These are phyloP conservation scores for Gossypium ekmanianum DNA, from an alignment of 345 rosid species.

Conservation along the genomic window DNA sequence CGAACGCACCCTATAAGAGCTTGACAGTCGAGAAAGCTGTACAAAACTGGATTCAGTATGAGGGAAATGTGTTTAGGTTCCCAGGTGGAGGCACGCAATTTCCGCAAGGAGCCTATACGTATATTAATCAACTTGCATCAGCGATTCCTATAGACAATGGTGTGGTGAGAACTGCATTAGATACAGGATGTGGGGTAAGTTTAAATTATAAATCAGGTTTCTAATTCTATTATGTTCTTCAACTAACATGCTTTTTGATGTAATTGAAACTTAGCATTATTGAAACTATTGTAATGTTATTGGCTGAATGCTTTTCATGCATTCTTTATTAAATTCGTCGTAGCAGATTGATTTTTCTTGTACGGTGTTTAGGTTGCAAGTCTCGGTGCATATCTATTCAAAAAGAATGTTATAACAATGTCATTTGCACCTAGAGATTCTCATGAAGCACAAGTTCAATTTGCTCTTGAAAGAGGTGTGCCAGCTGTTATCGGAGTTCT, in stretches of 20 bases:
- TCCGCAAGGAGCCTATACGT: slow-evolving; percentile 56
- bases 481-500: slow-evolving; percentile 98
- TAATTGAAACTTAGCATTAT: too few species aligned
- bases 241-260: not conserved
- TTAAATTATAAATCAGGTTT: not conserved
- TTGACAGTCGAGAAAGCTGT: slow-evolving; percentile 70
- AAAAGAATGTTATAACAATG: slow-evolving; percentile 88
- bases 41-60: slow-evolving; percentile 66
- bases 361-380: slow-evolving; percentile 73
- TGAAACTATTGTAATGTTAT: not conserved
- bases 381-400: slow-evolving; percentile 95
- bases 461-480: slow-evolving; percentile 97
- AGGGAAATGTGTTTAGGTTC: slow-evolving; percentile 66
- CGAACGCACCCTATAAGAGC: slow-evolving; percentile 48
- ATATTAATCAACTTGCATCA: slow-evolving; percentile 59
- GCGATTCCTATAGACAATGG: slow-evolving; percentile 54
- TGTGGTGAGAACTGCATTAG: slow-evolving; percentile 58
- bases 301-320: not conserved
- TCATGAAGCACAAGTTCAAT: slow-evolving; percentile 97
- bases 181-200: slow-evolving; percentile 72
- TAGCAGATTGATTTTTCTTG: not conserved
- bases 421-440: slow-evolving; percentile 98
- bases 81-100: slow-evolving; percentile 77
- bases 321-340: not conserved
- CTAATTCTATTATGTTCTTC: not conserved